These are phyloP conservation scores for Thermothelomyces thermophilus DNA, from an alignment of 2,329 filamentous ascomycete genomes.

Conservation along the genomic window DNA sequence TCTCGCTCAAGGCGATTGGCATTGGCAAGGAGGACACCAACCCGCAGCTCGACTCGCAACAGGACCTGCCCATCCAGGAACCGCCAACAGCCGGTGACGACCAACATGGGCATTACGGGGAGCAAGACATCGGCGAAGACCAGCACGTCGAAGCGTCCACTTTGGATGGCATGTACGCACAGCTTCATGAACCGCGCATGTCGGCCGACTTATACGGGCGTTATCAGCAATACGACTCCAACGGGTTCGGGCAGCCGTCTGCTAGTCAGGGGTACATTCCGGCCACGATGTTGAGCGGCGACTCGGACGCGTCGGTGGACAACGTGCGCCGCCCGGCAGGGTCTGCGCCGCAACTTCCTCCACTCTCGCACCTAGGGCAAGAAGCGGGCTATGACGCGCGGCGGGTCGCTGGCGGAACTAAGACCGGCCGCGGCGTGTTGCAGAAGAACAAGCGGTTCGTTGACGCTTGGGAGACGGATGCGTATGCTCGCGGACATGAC, in stretches of 20 bases:
- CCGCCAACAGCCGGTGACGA: conserved; percentile 35
- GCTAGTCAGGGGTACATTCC: conserved; percentile 43
- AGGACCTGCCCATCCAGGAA: conserved; percentile 47
- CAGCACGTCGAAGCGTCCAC: conserved; percentile 26
- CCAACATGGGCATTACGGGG: conserved; percentile 33
- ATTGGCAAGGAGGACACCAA: conserved; percentile 49
- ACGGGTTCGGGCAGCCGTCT: conserved; percentile 37
- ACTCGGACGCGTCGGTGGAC: conserved; percentile 47
- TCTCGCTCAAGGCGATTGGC: conserved; percentile 59
- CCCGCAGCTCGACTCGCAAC: conserved; percentile 45
- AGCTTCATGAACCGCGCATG: conserved; percentile 26
- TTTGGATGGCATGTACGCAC: conserved; percentile 30
- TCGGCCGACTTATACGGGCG: conserved; percentile 27
- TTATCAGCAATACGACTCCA: conserved; percentile 34
- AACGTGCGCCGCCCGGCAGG: conserved; percentile 36
- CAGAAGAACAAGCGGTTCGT: conserved; percentile 86
- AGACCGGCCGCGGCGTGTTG: conserved; percentile 50
- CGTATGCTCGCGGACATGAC: conserved; percentile 49
- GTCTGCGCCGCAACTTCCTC: conserved; percentile 39
- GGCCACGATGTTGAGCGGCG: conserved; percentile 42
- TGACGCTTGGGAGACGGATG: conserved; percentile 78
- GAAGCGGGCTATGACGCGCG: conserved; percentile 34
- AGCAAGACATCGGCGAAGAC: conserved; percentile 23
- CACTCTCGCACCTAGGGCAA: conserved; percentile 35
- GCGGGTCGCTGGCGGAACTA: conserved; percentile 28